phyloP scores from a whole-genome alignment of 2,329 filamentous ascomycete genomes.

The Hansfordia pulvinata region DNA sequence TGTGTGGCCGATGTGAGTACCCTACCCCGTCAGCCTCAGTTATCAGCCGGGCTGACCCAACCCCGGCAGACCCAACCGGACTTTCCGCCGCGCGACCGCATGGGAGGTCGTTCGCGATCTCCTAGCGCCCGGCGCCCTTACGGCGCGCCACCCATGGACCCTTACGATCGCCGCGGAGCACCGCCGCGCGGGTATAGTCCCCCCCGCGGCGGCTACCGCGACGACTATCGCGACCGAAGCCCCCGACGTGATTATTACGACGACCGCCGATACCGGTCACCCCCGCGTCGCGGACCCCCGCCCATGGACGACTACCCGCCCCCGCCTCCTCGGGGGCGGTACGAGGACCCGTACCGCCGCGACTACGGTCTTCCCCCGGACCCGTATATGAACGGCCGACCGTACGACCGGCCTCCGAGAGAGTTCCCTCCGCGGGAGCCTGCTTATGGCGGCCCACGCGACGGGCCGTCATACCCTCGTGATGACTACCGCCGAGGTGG shows the following conservation, averaged over 20 bases:
- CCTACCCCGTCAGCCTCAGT: constrained; percentile 1
- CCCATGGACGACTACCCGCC: constrained; percentile 66
- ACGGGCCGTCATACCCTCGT: constrained; percentile 11
- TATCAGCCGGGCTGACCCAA: constrained; percentile 9
- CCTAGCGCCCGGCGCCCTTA: constrained; percentile 53
- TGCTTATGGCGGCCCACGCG: constrained; percentile 23
- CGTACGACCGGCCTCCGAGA: constrained; percentile 40
- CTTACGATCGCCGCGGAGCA: constrained; percentile 69
- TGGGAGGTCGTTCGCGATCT: constrained; percentile 77
- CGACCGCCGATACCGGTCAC: constrained; percentile 69
- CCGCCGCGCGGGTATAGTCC: constrained; percentile 76
- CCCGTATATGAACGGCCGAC: constrained; percentile 43
- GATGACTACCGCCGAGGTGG: constrained; percentile 18
- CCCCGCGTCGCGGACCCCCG: constrained; percentile 56
- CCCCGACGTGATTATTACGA: constrained; percentile 81
- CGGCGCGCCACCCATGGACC: constrained; percentile 53
- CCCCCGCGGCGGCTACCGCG: constrained; percentile 48
- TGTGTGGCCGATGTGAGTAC: constrained; percentile 74
- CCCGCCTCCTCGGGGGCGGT: constrained; percentile 49
- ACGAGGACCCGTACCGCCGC: constrained; percentile 66
- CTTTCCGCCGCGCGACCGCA: constrained; percentile 50
- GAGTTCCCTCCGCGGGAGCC: constrained; percentile 36
- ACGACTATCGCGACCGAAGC: constrained; percentile 79
- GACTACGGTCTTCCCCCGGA: constrained; percentile 48
- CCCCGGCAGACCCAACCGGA: constrained; percentile 61